Conservation (phyloP, 768 basidiomycete genomes). For the Lentinula sp. region DNA sequence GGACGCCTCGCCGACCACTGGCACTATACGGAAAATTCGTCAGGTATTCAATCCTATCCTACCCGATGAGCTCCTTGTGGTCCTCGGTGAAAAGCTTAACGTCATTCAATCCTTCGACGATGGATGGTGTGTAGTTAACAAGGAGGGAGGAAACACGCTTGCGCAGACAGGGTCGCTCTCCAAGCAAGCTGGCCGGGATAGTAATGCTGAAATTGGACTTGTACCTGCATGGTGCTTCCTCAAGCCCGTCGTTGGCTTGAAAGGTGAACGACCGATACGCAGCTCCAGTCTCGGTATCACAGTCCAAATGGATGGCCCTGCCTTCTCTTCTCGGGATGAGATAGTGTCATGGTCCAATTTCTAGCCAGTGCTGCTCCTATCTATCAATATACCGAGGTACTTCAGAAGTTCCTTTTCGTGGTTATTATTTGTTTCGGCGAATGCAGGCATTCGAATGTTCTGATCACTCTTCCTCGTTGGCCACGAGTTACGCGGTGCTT, state of each 20-base stretch:
- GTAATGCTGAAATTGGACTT: conserved; percentile 59
- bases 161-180: conserved; percentile 34
- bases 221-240: conserved; percentile 77
- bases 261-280: conserved; percentile 59
- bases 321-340: conserved; percentile 36
- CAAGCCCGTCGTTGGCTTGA: conserved; percentile 52
- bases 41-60: conserved; percentile 66
- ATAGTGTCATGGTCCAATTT: conserved; percentile 74
- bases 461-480: neutral
- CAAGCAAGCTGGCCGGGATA: conserved; percentile 19
- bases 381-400: no score
- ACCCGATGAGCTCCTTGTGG: conserved; percentile 64
- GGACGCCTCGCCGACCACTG: conserved; percentile 23
- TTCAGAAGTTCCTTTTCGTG: no score
- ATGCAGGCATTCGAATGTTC: neutral
- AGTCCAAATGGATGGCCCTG: conserved; percentile 41
- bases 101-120: conserved; percentile 69
- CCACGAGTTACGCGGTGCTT: neutral
- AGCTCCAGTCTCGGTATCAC: conserved; percentile 59
- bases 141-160: conserved; percentile 31
- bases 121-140: conserved; percentile 55
- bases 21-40: conserved; percentile 38
- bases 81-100: conserved; percentile 52
- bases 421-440: neutral
- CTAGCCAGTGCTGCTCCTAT: conserved; percentile 11